Evolutionary conservation across 768 basidiomycete species (phyloP).

Genomic region (Trametes cubensis): DNA sequence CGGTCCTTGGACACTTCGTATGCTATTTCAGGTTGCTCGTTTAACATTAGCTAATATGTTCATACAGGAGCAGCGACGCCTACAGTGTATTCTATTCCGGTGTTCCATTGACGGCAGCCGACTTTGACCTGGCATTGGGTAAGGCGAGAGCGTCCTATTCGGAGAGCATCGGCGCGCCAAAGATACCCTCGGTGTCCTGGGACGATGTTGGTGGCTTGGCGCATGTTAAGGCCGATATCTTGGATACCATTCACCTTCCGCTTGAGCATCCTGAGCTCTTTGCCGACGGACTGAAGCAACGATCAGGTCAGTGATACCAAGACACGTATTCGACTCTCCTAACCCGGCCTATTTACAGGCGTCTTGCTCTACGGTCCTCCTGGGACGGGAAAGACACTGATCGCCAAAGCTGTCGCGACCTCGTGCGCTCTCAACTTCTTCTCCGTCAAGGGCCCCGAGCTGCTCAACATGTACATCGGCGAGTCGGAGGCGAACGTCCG

Average conservation of each 20-base stretch:
- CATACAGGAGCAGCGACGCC: conserved; percentile 3
- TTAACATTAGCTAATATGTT: not conserved
- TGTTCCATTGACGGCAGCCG: conserved; percentile 52
- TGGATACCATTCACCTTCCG: conserved; percentile 94
- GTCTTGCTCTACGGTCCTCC: conserved; percentile 94
- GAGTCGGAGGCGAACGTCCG: conserved; percentile 98
- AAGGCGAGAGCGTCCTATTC: conserved; percentile 79
- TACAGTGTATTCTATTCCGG: conserved; percentile 42
- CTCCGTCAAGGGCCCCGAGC: conserved; percentile 95
- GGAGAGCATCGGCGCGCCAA: conserved; percentile 95
- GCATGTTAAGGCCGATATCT: conserved; percentile 85
- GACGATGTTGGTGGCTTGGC: conserved; percentile 95
- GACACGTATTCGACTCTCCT: not conserved
- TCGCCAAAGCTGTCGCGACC: conserved; percentile 96
- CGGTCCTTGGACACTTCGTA: conserved; percentile 46
- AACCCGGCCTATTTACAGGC: conserved; percentile 48
- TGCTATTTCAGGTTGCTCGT: conserved; percentile 19
- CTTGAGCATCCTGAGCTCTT: conserved; percentile 90
- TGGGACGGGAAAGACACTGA: conserved; percentile 92
- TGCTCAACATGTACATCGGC: conserved; percentile 98
- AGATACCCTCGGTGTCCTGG: conserved; percentile 94
- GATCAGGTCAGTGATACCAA: conserved; percentile 67
- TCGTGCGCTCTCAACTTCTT: conserved; percentile 95
- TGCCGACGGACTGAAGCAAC: conserved; percentile 88
- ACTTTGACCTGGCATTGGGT: conserved; percentile 73